phyloP scores from a whole-genome alignment of 2,329 filamentous ascomycete species.

The Annulohypoxylon truncatum region DNA sequence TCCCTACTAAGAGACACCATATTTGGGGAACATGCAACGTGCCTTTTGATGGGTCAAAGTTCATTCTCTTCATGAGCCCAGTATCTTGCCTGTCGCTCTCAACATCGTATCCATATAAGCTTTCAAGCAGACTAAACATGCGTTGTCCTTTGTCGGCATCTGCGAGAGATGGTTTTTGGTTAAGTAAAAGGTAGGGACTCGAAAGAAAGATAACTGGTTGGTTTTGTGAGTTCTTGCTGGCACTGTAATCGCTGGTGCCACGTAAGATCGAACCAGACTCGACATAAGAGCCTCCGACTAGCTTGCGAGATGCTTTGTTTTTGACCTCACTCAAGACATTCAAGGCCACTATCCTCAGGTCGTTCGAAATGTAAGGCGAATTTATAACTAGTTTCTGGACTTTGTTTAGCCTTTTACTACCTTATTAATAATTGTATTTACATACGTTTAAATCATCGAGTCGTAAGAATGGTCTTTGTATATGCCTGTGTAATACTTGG shows the following conservation, averaged over 20 bases:
- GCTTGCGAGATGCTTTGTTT: background rate
- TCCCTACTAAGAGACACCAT: slow-evolving; percentile 8
- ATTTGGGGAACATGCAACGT: slow-evolving; percentile 1
- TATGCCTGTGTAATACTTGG: background rate
- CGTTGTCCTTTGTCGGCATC: background rate
- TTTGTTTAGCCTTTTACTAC: background rate
- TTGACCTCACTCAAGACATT: background rate
- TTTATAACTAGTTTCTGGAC: slow-evolving; percentile 1
- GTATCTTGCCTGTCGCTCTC: slow-evolving; percentile 5
- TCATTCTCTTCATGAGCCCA: background rate
- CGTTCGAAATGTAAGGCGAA: slow-evolving; percentile 1
- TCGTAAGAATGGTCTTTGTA: background rate
- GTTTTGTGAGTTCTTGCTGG: background rate
- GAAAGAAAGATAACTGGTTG: slow-evolving; percentile 9
- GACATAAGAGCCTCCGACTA: background rate
- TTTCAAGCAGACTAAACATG: slow-evolving; percentile 8
- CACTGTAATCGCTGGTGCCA: background rate
- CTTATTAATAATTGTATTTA: background rate
- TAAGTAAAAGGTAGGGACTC: slow-evolving; percentile 3
- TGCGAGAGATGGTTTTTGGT: background rate
- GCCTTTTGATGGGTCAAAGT: background rate
- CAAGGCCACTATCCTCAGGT: background rate
- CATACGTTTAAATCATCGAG: slow-evolving; percentile 3
- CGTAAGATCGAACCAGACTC: slow-evolving; percentile 1
- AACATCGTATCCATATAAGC: slow-evolving; percentile 7